Evolutionary conservation across 164 flowering plant genomes (phyloP), one percentile per base, ranked within the genome.

Genomic region (Umbilicus rupestris): DNA sequence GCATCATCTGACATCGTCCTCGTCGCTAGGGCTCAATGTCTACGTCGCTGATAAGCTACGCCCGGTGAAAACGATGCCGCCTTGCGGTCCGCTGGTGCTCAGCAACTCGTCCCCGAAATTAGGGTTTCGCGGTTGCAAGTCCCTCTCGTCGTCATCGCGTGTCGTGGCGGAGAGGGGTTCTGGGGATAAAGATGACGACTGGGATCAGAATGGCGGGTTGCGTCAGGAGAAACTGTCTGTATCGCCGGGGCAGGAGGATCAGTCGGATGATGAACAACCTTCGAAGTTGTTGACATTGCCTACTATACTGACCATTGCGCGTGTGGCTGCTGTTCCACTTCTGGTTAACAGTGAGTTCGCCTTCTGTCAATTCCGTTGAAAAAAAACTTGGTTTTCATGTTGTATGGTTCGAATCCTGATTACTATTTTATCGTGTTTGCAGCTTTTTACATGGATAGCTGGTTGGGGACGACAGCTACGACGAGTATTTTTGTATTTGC

Each of bases 401-500:
- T 42, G 1, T 50, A 6, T 33, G 28, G 3, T 57, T 6, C 22
- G 11, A 29, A n/a, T 46, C 12, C 22, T 3, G 37, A 44, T n/a
- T n/a, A n/a, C n/a, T n/a, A 35, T 7, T 35, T 45, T 45, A 29
- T 65, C 46, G 68, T 30, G 20, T 9, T 15, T 20, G 28, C 59
- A 52, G 98, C 97, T 37, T 92, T 87, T 77, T 88, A 87, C 71
- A 73, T 78, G 60, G 82, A 87, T 78, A 74, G 79, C 76, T 79
- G 88, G 87, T 87, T 90, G 96, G 97, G 88, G 28, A 83, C 87
- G 45, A 79, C 88, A 46, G 87, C 84, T 31, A 93, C 96, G 17
- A 89, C 96, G n/a, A 79, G 94, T 74, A 86, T 90, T 44, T 93
- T 93, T 65, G 74, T 93, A 73, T 87, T 82, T 65, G 97, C 98